Base-by-base conservation (phyloP, 2,329 filamentous ascomycete genomes). In the Plenodomus biglobosus region DNA sequence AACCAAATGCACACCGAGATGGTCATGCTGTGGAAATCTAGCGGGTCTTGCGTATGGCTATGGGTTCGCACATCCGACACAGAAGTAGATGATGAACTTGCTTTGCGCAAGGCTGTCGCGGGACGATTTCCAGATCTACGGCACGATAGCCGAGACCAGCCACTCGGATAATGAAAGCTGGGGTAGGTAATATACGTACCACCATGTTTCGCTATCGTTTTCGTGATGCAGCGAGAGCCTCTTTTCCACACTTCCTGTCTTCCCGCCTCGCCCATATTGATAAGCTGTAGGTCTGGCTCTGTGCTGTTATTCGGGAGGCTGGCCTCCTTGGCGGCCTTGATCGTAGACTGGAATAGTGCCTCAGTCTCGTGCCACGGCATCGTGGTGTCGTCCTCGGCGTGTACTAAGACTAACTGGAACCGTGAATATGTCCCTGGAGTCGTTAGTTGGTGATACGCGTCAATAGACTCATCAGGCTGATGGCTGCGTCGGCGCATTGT, bases 341-440 rank as follows among this genome's bases (percentile, higher is more conserved):
- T 20, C 19, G 66, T 63, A 7, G 57, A 57, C 35, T 55, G 55
- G 52, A 69, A 70, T 5, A 71, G 53, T 39, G 59, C 55, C 42
- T 70, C 66, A 5, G 66, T 68, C 48, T 70, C 64, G 42, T 63
- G 48, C 61, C 60, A 71, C 8, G 69, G 66, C 66, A 71, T 70
- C 8, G 67, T 70, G 21, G 46, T 51, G 47, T 71, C 69, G 35
- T 67, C 57, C 39, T 66, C 58, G 8, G 69, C 66, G 52, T 71
- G 69, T 19, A 70, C 59, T n/a, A 71, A 45, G 40, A 66, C 58
- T 20, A 71, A 38, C 27, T 55, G 60, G 13, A 70, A 48, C 36
- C 46, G 53, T 17, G 61, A 50, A 45, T 57, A 56, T 18, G 42
- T 50, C 11, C 44, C 50, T 58, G 32, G 10, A 16, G 21, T 42